Evolutionary conservation across 192 early-diverging fungal species (phyloP).

Genomic region (Anaeromyces robustus): DNA sequence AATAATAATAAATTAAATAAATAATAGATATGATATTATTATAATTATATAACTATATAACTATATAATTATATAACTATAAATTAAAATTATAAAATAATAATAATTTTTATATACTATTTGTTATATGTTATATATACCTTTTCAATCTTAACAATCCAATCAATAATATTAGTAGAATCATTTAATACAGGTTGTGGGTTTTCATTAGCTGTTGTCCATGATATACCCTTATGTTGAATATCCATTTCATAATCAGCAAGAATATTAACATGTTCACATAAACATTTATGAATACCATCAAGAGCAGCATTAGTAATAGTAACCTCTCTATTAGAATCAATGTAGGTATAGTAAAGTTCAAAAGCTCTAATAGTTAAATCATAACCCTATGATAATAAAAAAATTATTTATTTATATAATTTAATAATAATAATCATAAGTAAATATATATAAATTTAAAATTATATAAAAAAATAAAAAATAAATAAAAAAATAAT

Average conservation of each 20-base stretch:
- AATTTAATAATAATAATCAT: too few relatives aligned
- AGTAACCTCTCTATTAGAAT: not conserved
- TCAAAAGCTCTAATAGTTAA: not conserved
- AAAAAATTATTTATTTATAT: too few relatives aligned
- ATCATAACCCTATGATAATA: not conserved
- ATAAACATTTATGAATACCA: not conserved
- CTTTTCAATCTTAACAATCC: not conserved
- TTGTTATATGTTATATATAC: not conserved
- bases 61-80: too few relatives aligned
- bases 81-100: too few relatives aligned
- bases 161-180: not conserved
- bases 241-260: not conserved
- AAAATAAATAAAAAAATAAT: slow-evolving; percentile 1
- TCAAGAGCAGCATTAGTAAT: not conserved
- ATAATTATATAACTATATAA: too few relatives aligned
- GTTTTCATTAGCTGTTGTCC: not conserved
- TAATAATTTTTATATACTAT: too few relatives aligned
- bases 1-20: too few relatives aligned
- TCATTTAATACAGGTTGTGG: not conserved
- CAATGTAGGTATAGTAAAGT: not conserved
- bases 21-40: too few relatives aligned
- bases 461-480: not conserved
- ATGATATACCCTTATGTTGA: not conserved
- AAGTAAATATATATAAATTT: too few relatives aligned
- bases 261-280: not conserved